Evolutionary conservation across 2,329 filamentous ascomycete genomes (phyloP), one percentile per base, ranked within the genome.

Genomic region (Bipolaris gigantea): DNA sequence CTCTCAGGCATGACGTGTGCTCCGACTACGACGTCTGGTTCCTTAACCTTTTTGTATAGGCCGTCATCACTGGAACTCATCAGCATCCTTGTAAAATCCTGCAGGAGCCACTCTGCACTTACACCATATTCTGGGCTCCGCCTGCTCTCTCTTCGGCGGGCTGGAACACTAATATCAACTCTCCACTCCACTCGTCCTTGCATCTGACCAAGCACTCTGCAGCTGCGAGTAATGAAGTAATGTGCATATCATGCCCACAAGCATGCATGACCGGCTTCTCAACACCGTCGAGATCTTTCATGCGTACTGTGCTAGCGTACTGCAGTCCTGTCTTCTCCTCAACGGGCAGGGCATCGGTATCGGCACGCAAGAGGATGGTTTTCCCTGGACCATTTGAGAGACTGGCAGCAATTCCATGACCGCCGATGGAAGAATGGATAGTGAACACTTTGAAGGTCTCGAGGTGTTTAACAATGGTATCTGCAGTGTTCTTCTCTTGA

Each of bases 241-340:
- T 82, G 65, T 89, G 85, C 75, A 86, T 83, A 62, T 89, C 69
- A 43, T 72, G 86, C 0, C 86, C 86, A 66, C 85, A 89, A 19
- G 85, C 85, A 69, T 89, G 86, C 85, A 89, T 88, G 0, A 86
- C 81, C 0, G 82, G 81, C 48, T 80, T 80, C 49, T 77, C 73
- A 0, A 75, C 66, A 0, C 82, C 83, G 8, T 81, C 76, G 2
- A 67, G 53, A 58, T 81, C 78, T 30, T 72, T 74, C 63, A 68
- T 73, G 64, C 77, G 76, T 9, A 60, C 75, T 11, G 64, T 80
- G 63, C 83, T 85, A 0, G 83, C 80, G 63, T 87, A 88, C 0
- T 73, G 63, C 0, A 88, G 69, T 0, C 77, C 79, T 0, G 84
- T 86, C 18, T 75, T 69, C 66, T 88, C 85, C 50, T 78, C 61